Evolutionary conservation across 371 early-diverging fungal species (phyloP).

Genomic region (Lichtheimia corymbifera): DNA sequence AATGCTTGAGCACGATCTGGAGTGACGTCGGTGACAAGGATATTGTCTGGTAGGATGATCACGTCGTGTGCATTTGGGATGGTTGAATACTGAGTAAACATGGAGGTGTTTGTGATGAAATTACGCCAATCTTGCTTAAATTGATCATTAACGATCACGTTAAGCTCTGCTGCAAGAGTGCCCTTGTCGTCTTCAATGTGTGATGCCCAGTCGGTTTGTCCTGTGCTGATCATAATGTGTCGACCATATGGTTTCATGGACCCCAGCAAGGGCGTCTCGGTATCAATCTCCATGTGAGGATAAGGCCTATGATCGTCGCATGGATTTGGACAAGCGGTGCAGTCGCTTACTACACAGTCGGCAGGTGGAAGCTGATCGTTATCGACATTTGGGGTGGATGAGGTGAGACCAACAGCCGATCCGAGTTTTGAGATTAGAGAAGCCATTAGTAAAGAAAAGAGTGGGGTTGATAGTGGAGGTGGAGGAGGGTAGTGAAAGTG

Average conservation of each 20-base stretch:
- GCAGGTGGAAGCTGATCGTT: slow-evolving; percentile 32
- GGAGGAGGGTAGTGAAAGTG: slow-evolving; percentile 2
- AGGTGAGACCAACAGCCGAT: background rate
- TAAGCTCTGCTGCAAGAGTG: slow-evolving; percentile 45
- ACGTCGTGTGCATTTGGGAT: slow-evolving; percentile 35
- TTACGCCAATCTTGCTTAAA: slow-evolving; percentile 27
- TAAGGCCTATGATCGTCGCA: slow-evolving; percentile 63
- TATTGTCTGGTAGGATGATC: slow-evolving; percentile 57
- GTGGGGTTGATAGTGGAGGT: background rate
- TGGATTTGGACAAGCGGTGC: slow-evolving; percentile 44
- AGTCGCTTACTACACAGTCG: slow-evolving; percentile 32
- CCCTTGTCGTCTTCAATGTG: slow-evolving; percentile 60
- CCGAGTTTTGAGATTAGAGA: background rate
- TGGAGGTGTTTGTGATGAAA: slow-evolving; percentile 57
- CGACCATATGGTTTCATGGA: slow-evolving; percentile 73
- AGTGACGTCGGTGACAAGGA: slow-evolving; percentile 56
- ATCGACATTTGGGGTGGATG: slow-evolving; percentile 5
- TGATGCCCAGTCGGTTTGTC: slow-evolving; percentile 62
- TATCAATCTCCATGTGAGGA: slow-evolving; percentile 72
- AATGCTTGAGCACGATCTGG: slow-evolving; percentile 47
- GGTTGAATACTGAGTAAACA: slow-evolving; percentile 26
- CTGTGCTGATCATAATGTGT: slow-evolving; percentile 70
- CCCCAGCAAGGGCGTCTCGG: slow-evolving; percentile 48
- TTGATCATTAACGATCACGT: slow-evolving; percentile 22
- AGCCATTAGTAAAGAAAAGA: background rate